Evolutionary conservation across 176 grass and related monocot genomes (phyloP).

Genomic region (Avena sativa): DNA sequence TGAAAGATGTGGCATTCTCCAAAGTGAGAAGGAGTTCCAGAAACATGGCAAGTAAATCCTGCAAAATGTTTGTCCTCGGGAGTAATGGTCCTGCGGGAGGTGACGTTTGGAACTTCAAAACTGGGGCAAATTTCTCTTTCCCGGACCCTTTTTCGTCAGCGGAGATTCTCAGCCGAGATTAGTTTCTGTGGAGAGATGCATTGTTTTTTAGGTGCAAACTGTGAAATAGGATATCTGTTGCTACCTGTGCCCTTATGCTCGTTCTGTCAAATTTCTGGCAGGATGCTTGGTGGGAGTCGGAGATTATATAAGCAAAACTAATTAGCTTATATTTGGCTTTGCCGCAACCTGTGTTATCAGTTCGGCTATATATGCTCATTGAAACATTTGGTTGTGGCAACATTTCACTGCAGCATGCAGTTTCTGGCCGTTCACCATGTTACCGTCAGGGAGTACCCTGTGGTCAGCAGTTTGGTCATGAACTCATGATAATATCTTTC

Average conservation of each 20-base stretch:
- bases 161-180: neutral
- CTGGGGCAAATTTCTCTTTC: neutral
- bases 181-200: neutral
- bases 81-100: neutral
- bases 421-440: neutral
- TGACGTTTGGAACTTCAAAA: neutral
- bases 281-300: neutral
- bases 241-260: neutral
- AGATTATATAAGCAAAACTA: neutral
- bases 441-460: too few relatives aligned
- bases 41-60: neutral
- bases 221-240: neutral
- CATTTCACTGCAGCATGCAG: neutral
- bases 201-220: neutral
- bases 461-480: neutral
- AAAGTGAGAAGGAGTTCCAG: neutral
- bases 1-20: neutral
- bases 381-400: neutral
- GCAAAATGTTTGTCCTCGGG: neutral
- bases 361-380: neutral
- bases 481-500: neutral
- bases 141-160: neutral
- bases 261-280: neutral
- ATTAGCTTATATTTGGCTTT: neutral
- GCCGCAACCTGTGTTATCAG: neutral